Evolutionary conservation across 345 rosid species (phyloP).

Genomic region (Theobroma cacao): DNA sequence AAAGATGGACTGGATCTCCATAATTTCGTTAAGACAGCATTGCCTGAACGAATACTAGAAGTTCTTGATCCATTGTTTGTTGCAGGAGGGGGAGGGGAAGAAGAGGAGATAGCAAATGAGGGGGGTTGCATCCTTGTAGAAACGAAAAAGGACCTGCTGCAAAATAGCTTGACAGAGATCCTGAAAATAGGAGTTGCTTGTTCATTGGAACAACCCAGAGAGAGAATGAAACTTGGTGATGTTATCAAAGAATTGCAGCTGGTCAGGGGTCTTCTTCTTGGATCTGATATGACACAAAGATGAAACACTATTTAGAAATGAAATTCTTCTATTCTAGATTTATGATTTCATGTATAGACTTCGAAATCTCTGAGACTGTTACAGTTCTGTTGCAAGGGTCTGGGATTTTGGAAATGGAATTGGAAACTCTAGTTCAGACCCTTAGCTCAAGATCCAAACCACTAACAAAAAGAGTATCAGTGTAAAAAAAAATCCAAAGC

Average conservation of each 20-base stretch:
- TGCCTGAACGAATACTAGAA: conserved; percentile 9
- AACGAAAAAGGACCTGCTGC: background rate
- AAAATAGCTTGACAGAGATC: conserved; percentile 3
- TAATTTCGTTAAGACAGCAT: conserved; percentile 14
- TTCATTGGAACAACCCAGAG: conserved; percentile 9
- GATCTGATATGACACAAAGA: background rate
- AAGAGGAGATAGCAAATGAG: background rate
- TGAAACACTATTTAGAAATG: background rate
- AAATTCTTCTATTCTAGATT: background rate
- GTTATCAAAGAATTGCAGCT: background rate
- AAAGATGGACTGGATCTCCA: conserved; percentile 18
- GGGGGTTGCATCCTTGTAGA: background rate
- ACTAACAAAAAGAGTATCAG: too few species aligned
- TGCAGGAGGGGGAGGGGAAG: background rate
- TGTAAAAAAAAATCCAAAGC: too few species aligned
- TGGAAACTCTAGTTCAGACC: too few species aligned
- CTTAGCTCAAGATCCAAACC: too few species aligned
- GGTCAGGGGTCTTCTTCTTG: background rate
- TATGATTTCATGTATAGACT: background rate
- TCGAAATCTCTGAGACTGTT: background rate
- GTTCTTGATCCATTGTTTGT: conserved; percentile 17
- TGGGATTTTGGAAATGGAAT: too few species aligned
- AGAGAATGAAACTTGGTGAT: conserved; percentile 1
- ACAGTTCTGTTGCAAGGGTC: background rate
- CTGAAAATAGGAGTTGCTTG: conserved; percentile 21